Percentiles rank a stretch among this genome's conserved stretches.
Conservation (phyloP, 768 basidiomycete species). For the Auricularia auricula-judae region DNA sequence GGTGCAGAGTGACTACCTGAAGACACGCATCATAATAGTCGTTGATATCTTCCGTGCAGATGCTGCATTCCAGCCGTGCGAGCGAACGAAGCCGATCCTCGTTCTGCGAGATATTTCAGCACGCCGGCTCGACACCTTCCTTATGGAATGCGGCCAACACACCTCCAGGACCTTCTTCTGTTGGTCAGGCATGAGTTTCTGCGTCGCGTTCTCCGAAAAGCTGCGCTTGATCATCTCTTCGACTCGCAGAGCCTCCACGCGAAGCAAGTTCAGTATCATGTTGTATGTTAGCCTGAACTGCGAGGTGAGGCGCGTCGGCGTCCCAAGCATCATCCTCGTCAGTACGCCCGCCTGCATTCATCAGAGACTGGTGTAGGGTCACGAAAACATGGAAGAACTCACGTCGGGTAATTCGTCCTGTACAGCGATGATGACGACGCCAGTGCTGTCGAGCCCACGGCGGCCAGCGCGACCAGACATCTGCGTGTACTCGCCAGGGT, state of each 20-base stretch:
- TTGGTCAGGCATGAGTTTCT: conserved; percentile 84
- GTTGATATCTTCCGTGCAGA: conserved; percentile 65
- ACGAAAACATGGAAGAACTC: conserved; percentile 10
- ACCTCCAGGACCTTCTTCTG: conserved; percentile 83
- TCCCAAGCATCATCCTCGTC: conserved; percentile 88
- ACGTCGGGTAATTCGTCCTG: conserved; percentile 85
- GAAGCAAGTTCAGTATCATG: conserved; percentile 94
- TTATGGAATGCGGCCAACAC: conserved; percentile 12
- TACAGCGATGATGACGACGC: conserved; percentile 85
- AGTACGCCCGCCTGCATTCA: conserved; percentile 54
- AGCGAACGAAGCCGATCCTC: conserved; percentile 57
- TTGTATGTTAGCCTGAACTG: conserved; percentile 98
- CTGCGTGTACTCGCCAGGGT: conserved; percentile 93
- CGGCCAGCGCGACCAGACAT: conserved; percentile 99
- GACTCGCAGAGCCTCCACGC: conserved; percentile 90
- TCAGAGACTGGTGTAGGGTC: no score
- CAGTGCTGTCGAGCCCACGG: conserved; percentile 88
- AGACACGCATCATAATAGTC: conserved; percentile 62
- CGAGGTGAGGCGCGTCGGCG: conserved; percentile 81
- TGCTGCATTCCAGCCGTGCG: conserved; percentile 52
- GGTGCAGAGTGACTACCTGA: conserved; percentile 53
- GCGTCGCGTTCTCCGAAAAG: conserved; percentile 96
- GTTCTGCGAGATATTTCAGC: conserved; percentile 33
- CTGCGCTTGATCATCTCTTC: conserved; percentile 99
- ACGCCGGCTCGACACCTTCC: not conserved